Base-by-base conservation (phyloP, 257 asterid genomes). In the Penstemon davidsonii region DNA sequence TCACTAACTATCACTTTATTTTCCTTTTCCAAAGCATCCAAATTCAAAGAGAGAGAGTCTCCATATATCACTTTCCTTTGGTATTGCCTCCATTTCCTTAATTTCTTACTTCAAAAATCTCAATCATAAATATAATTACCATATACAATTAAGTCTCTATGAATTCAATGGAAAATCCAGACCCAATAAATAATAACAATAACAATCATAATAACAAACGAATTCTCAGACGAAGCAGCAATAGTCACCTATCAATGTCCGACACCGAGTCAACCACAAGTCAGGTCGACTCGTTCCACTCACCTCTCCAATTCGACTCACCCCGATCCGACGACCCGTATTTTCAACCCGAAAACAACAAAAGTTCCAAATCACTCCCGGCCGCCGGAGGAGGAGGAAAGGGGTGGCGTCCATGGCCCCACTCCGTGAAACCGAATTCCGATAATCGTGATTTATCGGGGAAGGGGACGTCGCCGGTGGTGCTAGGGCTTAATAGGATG, bases 261-360 rank as follows among this genome's bases (percentile, higher is more conserved):
- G 96, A 88, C 65, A 81, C 88, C 13, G 96, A 91, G 67, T 90
- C 97, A 6, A 80, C 82, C 57, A 60, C 85, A 54, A 88, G 96
- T 79, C 94, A 85, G 58, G 68, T 73, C 61, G 97, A 91, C 41
- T 78, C 96, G 12, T 91, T 82, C 77, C 93, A 88, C 86, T 91
- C 97, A 4, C 97, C 97, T 25, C 91, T 91, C 60, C 95, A 85
- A 13, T 85, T 54, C 62, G 84, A 79, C 19, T 86, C 92, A n/a
- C 95, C 84, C 0, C 92, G 82, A 45, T 81, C 87, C 65, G 90
- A 83, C 60, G 91, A 86, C 46, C 87, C 84, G 0, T 36, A 60
- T 19, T 76, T 79, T 60, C 80, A 56, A 0, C 71, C 83, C 7
- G 73, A 77, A 60, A 74, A 57, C 51, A 80, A 64, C 5, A 74